These are phyloP conservation scores for Groenewaldozyma salmanticensis DNA, from an alignment of 805 yeast species.

Conservation along the genomic window DNA sequence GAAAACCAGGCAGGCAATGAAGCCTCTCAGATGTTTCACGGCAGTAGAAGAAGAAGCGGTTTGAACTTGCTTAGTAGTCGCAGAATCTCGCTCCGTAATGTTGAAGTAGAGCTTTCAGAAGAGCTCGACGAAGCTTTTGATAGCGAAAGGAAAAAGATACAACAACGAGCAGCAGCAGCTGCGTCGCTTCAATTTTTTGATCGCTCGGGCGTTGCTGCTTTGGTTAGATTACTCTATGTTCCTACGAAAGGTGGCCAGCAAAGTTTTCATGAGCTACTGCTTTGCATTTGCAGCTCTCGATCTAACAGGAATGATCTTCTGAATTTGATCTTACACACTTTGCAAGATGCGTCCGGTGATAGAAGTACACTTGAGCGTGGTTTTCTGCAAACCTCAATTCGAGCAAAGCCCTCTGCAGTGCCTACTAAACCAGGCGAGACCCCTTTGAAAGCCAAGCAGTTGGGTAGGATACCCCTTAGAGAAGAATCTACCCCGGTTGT, in stretches of 20 bases:
- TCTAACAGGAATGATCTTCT: constrained; percentile 71
- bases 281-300: constrained; percentile 61
- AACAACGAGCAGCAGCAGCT: not conserved
- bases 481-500: constrained; percentile 53
- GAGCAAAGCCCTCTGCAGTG: constrained; percentile 30
- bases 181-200: constrained; percentile 31
- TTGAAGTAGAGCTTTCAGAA: constrained; percentile 6
- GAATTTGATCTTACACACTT: constrained; percentile 52
- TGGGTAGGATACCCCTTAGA: constrained; percentile 8
- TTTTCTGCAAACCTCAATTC: constrained; percentile 45
- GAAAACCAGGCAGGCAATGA: constrained; percentile 25
- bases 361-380: constrained; percentile 52
- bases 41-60: not conserved
- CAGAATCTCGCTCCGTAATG: not conserved
- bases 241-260: constrained; percentile 55
- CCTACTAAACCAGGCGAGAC: constrained; percentile 11
- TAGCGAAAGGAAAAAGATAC: not conserved
- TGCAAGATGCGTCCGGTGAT: constrained; percentile 66
- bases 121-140: not conserved
- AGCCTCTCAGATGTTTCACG: constrained; percentile 23
- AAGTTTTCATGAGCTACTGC: constrained; percentile 55
- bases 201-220: constrained; percentile 60
- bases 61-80: too few species aligned
- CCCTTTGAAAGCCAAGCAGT: constrained; percentile 13
- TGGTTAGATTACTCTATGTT: constrained; percentile 60